A percentile compares a stretch with the other conserved stretches of the same genome.
phyloP scores from a whole-genome alignment of 495 filamentous ascomycete genomes.

The Penicillium soppii region DNA sequence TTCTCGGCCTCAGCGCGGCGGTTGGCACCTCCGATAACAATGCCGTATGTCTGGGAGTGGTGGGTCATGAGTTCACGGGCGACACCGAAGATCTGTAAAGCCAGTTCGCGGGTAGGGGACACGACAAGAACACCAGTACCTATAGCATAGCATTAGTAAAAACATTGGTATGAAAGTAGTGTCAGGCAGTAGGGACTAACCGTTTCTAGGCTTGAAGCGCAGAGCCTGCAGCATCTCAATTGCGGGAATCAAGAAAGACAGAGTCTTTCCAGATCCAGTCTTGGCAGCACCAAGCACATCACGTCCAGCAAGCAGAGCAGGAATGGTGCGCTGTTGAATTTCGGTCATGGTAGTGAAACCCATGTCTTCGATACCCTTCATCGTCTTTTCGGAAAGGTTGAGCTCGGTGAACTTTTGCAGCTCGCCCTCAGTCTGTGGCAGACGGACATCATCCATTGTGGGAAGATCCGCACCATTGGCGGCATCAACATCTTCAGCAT shows the following conservation, averaged over 20 bases:
- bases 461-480: conserved; percentile 47
- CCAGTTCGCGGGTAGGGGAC: conserved; percentile 69
- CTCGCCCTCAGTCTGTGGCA: conserved; percentile 55
- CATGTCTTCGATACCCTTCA: conserved; percentile 87
- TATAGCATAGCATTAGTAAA: conserved; percentile 11
- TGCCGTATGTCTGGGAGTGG: conserved; percentile 91
- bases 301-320: conserved; percentile 81
- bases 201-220: conserved; percentile 81
- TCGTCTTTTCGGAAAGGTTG: conserved; percentile 81
- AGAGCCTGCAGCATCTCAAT: conserved; percentile 91
- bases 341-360: conserved; percentile 94
- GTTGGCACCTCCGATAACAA: conserved; percentile 95
- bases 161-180: not conserved
- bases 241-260: conserved; percentile 92
- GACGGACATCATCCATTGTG: conserved; percentile 47
- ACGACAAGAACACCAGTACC: conserved; percentile 87
- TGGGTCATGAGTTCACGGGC: conserved; percentile 85
- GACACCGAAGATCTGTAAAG: conserved; percentile 94
- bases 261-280: conserved; percentile 93
- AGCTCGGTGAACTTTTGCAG: conserved; percentile 74
- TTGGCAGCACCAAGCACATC: conserved; percentile 97
- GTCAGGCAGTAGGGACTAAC: conserved; percentile 15
- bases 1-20: conserved; percentile 90
- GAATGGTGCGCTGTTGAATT: conserved; percentile 86
- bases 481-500: conserved; percentile 21